Percentiles rank a stretch among this genome's conserved stretches.
Evolutionary conservation across 139 green algal genomes (phyloP).

Genomic region (Marvania coccoides): DNA sequence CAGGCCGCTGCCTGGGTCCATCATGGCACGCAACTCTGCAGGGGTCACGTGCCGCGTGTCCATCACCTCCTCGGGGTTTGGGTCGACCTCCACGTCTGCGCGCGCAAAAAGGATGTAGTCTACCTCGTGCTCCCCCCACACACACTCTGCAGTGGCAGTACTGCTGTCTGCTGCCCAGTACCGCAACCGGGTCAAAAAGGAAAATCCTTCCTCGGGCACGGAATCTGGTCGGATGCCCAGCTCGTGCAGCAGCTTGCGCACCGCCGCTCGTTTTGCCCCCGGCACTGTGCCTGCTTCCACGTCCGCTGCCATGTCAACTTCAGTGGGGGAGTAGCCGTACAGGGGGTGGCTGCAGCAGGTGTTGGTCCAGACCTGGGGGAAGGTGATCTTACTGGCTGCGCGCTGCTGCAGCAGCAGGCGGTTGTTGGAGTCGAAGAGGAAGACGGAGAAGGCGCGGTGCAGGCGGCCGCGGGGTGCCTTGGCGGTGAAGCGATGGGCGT

Average conservation of each 20-base stretch:
- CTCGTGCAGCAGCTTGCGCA: conserved; percentile 87
- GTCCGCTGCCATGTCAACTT: conserved; percentile 45
- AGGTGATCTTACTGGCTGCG: conserved; percentile 86
- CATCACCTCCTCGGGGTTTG: conserved; percentile 80
- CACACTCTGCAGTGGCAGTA: conserved; percentile 22
- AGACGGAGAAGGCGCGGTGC: conserved; percentile 94
- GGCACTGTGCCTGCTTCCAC: conserved; percentile 30
- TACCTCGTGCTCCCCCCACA: conserved; percentile 92
- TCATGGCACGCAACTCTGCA: conserved; percentile 64
- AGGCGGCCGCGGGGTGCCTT: conserved; percentile 56
- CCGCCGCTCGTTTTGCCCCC: conserved; percentile 60
- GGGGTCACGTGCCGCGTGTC: conserved; percentile 50
- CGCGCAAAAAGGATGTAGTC: conserved; percentile 88
- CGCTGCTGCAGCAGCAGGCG: conserved; percentile 89
- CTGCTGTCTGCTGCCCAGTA: conserved; percentile 81
- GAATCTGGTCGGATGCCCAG: conserved; percentile 63
- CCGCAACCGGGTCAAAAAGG: conserved; percentile 83
- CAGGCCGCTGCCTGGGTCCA: conserved; percentile 52
- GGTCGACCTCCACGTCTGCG: conserved; percentile 25
- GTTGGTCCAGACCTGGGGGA: conserved; percentile 95
- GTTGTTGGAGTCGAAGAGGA: conserved; percentile 85
- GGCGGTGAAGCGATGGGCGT: conserved; percentile 53
- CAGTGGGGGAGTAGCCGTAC: conserved; percentile 59
- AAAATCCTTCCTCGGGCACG: conserved; percentile 55
- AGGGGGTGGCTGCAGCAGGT: conserved; percentile 95